Percentiles rank a stretch among this genome's conserved stretches.
phyloP scores from a whole-genome alignment of 768 basidiomycete genomes.

The Mycena haematopus region DNA sequence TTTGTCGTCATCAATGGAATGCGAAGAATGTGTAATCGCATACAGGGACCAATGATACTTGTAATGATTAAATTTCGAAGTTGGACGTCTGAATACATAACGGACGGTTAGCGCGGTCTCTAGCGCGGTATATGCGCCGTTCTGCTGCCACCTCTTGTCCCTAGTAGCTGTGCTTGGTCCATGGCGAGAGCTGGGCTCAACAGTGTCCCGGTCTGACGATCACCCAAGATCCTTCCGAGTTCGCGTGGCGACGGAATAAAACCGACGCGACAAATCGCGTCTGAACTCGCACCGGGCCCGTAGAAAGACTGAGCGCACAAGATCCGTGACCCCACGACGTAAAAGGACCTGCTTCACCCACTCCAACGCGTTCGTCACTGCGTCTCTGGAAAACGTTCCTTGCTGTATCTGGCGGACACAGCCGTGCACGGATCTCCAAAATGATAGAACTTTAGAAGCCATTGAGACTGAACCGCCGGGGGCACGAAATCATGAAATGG shows the following conservation, averaged over 20 bases:
- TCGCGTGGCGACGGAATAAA: neutral
- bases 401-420: neutral
- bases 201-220: neutral
- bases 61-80: constrained; percentile 10
- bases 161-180: neutral
- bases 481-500: neutral
- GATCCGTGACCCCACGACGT: neutral
- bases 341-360: neutral
- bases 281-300: neutral
- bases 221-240: neutral
- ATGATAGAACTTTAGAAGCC: neutral
- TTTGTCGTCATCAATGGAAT: neutral
- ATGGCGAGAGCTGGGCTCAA: neutral
- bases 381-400: too few species aligned
- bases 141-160: neutral
- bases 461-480: neutral
- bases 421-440: neutral
- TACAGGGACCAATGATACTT: neutral
- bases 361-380: neutral
- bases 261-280: neutral
- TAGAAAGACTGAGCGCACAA: neutral
- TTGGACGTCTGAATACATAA: constrained; percentile 4
- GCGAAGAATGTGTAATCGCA: neutral
- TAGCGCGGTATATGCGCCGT: too few species aligned
- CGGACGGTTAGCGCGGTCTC: neutral